phyloP scores from a whole-genome alignment of 1,139 yeast species.

The Magnusiomyces ingens region DNA sequence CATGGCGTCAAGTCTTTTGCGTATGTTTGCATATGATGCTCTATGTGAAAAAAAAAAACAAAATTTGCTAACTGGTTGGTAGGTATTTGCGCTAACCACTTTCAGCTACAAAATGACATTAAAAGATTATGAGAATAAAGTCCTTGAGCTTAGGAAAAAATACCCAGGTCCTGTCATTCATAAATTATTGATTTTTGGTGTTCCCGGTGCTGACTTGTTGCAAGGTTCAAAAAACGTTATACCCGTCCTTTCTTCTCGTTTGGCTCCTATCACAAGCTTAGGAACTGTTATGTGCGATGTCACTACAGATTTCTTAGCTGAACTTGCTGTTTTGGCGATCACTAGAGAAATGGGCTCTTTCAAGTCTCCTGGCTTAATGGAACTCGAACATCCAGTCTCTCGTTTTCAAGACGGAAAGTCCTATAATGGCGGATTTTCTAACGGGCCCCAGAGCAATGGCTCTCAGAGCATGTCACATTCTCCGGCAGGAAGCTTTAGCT shows the following conservation, averaged over 20 bases:
- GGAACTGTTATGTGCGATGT: constrained; percentile 73
- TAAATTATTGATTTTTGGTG: constrained; percentile 52
- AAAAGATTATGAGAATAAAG: constrained; percentile 28
- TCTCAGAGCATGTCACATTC: constrained; percentile 1
- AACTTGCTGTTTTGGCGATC: constrained; percentile 58
- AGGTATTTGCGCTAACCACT: constrained; percentile 55
- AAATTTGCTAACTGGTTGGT: constrained; percentile 1
- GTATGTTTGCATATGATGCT: constrained; percentile 11
- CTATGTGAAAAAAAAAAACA: neutral
- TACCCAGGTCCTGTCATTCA: constrained; percentile 62
- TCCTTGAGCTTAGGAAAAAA: constrained; percentile 36
- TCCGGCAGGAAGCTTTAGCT: constrained; percentile 1
- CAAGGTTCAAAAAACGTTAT: constrained; percentile 27
- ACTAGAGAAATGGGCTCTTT: constrained; percentile 32
- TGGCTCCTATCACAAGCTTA: constrained; percentile 37
- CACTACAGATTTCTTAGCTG: constrained; percentile 53
- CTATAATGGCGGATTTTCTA: neutral
- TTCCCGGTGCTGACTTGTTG: constrained; percentile 34
- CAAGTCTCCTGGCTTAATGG: constrained; percentile 31
- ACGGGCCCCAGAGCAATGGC: neutral
- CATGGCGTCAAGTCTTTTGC: constrained; percentile 53
- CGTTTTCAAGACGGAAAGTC: constrained; percentile 5
- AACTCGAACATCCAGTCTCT: constrained; percentile 22
- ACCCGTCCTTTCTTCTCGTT: constrained; percentile 29
- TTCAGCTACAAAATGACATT: constrained; percentile 35